A percentile compares a stretch with the other conserved stretches of the same genome.
phyloP scores from a whole-genome alignment of 257 asterid genomes.

The Nicotiana paniculata region DNA sequence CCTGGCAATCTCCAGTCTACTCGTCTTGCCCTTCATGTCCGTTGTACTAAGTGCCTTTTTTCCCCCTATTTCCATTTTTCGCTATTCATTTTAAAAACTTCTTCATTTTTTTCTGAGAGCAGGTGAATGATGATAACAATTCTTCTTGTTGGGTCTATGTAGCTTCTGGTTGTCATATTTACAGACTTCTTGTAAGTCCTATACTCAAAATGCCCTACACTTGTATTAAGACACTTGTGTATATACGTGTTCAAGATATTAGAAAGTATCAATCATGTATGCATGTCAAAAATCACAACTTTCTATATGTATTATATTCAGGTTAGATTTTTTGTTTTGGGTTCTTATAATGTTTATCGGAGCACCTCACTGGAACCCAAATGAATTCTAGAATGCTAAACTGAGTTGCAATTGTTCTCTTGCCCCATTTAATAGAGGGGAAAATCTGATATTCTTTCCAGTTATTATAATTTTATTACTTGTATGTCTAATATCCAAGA shows the following conservation, averaged over 20 bases:
- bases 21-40: constrained; percentile 78
- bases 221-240: background rate
- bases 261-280: background rate
- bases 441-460: background rate
- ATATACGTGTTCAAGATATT: background rate
- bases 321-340: background rate
- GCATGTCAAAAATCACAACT: background rate
- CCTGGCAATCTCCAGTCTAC: constrained; percentile 76
- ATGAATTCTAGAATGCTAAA: background rate
- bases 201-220: background rate
- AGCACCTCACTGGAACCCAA: background rate
- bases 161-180: constrained; percentile 66
- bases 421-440: background rate
- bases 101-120: background rate
- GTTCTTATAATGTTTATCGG: background rate
- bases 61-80: background rate
- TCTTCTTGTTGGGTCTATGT: constrained; percentile 75
- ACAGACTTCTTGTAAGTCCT: constrained; percentile 51
- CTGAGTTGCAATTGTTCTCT: background rate
- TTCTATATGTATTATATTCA: background rate
- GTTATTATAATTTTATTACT: background rate
- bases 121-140: constrained; percentile 50
- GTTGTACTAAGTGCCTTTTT: background rate
- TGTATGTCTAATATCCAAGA: background rate
- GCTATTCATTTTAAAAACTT: background rate